Conservation (phyloP, 1,284 basidiomycete genomes). For the Gomphus bonarii region DNA sequence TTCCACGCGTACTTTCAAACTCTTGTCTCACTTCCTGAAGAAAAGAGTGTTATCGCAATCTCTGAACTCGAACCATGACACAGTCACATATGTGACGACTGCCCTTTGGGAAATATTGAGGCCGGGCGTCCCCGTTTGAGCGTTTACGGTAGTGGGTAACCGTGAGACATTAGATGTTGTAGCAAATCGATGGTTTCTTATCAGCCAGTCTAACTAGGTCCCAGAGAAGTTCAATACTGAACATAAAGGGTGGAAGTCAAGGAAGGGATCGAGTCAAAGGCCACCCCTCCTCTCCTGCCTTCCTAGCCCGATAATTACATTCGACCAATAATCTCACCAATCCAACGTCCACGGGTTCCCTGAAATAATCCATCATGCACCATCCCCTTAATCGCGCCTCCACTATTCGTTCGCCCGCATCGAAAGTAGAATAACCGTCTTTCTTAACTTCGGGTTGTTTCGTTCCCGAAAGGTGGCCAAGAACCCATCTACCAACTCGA, state of each 20-base stretch:
- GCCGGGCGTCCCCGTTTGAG: too few relatives aligned
- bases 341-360: constrained; percentile 37
- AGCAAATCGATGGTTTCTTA: too few relatives aligned
- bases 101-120: too few relatives aligned
- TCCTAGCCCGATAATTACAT: constrained; percentile 54
- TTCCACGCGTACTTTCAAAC: too few relatives aligned
- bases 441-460: constrained; percentile 14
- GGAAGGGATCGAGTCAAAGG: not conserved
- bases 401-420: not conserved
- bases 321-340: constrained; percentile 63
- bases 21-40: too few relatives aligned
- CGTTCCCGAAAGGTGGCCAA: constrained; percentile 32
- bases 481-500: constrained; percentile 61
- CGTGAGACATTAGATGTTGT: too few relatives aligned
- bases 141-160: too few relatives aligned
- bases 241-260: not conserved
- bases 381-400: constrained; percentile 49
- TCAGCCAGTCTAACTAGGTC: not conserved
- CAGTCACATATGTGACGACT: too few relatives aligned
- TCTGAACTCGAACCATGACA: too few relatives aligned
- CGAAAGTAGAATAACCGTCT: constrained; percentile 2
- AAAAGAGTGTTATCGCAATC: too few relatives aligned
- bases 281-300: not conserved
- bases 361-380: constrained; percentile 63
- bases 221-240: not conserved